phyloP scores from a whole-genome alignment of 1,139 yeast genomes.

The Candida labiduridarum region DNA sequence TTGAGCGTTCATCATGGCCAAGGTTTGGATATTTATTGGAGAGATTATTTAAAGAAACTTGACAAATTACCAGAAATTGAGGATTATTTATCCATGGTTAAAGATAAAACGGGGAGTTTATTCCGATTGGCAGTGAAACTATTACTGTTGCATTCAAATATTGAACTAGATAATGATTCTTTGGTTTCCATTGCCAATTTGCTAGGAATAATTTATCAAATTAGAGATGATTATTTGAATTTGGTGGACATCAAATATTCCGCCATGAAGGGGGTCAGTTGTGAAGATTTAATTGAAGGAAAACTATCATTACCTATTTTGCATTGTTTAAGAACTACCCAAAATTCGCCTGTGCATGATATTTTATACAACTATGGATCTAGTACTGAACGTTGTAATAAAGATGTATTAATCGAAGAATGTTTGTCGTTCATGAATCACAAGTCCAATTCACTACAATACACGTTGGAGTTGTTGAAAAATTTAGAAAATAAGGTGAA shows the following conservation, averaged over 20 bases:
- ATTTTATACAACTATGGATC: slow-evolving; percentile 22
- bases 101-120: slow-evolving; percentile 87
- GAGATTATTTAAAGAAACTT: slow-evolving; percentile 50
- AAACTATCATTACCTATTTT: slow-evolving; percentile 84
- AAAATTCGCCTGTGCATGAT: slow-evolving; percentile 26
- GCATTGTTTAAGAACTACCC: slow-evolving; percentile 42
- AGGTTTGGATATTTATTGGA: slow-evolving; percentile 86
- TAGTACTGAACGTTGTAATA: slow-evolving; percentile 21
- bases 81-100: slow-evolving; percentile 79
- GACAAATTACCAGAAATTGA: slow-evolving; percentile 59
- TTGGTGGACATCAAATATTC: slow-evolving; percentile 53
- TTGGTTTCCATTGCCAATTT: slow-evolving; percentile 69
- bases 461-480: slow-evolving; percentile 11
- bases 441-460: slow-evolving; percentile 11
- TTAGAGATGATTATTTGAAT: slow-evolving; percentile 79
- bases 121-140: slow-evolving; percentile 72
- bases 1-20: slow-evolving; percentile 84
- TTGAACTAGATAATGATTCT: slow-evolving; percentile 9
- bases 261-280: slow-evolving; percentile 68
- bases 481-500: slow-evolving; percentile 7
- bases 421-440: slow-evolving; percentile 26
- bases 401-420: slow-evolving; percentile 19
- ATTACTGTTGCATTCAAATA: slow-evolving; percentile 43
- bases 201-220: slow-evolving; percentile 81
- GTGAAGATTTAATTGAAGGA: slow-evolving; percentile 90